Percentiles rank a stretch among this genome's conserved stretches.
Evolutionary conservation across 768 basidiomycete genomes (phyloP).

Genomic region (Lentinula lateritia): DNA sequence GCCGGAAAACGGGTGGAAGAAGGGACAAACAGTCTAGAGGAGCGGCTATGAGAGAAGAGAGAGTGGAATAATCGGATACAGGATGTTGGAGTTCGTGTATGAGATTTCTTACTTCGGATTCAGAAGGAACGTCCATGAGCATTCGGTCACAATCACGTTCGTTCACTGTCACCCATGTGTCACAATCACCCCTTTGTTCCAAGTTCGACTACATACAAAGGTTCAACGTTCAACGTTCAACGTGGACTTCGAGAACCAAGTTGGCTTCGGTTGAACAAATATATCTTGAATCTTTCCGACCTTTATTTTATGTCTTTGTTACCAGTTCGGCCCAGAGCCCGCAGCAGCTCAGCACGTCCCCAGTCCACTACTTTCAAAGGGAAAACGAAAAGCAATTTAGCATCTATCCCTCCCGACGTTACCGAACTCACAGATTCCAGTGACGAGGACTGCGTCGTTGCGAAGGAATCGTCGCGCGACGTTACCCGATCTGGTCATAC

Average conservation of each 20-base stretch:
- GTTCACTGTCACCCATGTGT: neutral
- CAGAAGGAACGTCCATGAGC: neutral
- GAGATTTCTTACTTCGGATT: slow-evolving; percentile 28
- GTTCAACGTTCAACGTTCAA: no score
- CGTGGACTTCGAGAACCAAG: neutral
- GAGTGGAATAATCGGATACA: slow-evolving; percentile 40
- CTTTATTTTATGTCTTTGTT: neutral
- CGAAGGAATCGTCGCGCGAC: neutral
- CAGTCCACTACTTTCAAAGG: neutral
- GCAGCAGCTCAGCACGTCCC: neutral
- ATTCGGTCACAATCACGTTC: neutral
- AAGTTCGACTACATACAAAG: neutral
- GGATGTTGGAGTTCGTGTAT: slow-evolving; percentile 40
- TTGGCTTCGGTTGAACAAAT: neutral
- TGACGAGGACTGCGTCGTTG: slow-evolving; percentile 16
- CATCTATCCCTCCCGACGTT: slow-evolving; percentile 13
- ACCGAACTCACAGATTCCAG: slow-evolving; percentile 50
- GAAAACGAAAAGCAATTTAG: neutral
- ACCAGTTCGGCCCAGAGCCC: neutral
- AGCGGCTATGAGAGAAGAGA: slow-evolving; percentile 50
- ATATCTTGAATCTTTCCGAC: neutral
- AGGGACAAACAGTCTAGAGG: slow-evolving; percentile 56
- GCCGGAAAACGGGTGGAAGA: slow-evolving; percentile 52
- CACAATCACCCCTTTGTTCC: neutral
- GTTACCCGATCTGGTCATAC: slow-evolving; percentile 8